These are phyloP conservation scores for Schwanniomyces yamadae DNA, from an alignment of 805 yeast genomes.

Conservation along the genomic window DNA sequence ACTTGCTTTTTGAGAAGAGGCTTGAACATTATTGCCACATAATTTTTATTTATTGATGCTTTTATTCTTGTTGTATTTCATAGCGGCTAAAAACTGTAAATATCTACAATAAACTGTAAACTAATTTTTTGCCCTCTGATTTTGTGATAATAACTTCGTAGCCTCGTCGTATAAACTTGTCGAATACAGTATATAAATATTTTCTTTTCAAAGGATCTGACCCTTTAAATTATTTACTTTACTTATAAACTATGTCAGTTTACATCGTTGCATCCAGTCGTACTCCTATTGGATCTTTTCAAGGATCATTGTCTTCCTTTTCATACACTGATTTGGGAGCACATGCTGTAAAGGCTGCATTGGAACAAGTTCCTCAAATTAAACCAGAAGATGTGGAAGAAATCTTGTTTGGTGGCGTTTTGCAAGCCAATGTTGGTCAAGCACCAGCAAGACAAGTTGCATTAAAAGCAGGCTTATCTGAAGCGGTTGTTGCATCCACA, in stretches of 20 bases:
- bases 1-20: too few species aligned
- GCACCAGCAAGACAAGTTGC: conserved; percentile 99
- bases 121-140: conserved; percentile 1
- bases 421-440: conserved; percentile 93
- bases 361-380: conserved; percentile 78
- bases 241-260: conserved; percentile 39
- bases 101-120: not conserved
- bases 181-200: not conserved
- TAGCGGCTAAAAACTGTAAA: conserved; percentile 2
- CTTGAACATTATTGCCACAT: not conserved
- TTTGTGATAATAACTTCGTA: not conserved
- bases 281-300: conserved; percentile 96
- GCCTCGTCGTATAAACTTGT: conserved; percentile 1
- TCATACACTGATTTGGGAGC: conserved; percentile 86
- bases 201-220: not conserved
- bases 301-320: conserved; percentile 75
- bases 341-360: conserved; percentile 86
- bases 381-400: conserved; percentile 81
- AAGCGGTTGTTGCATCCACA: conserved; percentile 80
- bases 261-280: conserved; percentile 90
- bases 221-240: not conserved
- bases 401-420: conserved; percentile 87
- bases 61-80: too few species aligned
- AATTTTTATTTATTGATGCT: too few species aligned
- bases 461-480: conserved; percentile 80